Conservation (phyloP, 1,284 basidiomycete species). For the Ganoderma resinaceum region DNA sequence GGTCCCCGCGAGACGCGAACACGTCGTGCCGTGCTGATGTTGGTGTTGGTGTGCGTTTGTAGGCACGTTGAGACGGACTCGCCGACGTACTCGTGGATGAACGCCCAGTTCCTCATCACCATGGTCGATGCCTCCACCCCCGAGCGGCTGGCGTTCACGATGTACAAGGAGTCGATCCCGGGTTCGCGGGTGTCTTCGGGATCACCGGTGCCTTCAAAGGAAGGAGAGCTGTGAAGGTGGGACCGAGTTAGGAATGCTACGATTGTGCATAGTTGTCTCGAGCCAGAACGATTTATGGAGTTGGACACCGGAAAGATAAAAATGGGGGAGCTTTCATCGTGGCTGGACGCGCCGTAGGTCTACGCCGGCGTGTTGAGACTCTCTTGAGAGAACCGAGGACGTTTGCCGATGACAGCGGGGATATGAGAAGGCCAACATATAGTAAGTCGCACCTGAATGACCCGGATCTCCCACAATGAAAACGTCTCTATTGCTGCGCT, state of each 20-base stretch:
- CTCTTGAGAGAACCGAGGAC: not conserved
- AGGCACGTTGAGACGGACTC: constrained; percentile 10
- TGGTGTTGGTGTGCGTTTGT: not conserved
- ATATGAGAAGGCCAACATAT: not conserved
- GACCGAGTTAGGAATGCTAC: not conserved
- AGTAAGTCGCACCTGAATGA: not conserved
- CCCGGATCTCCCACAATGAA: not conserved
- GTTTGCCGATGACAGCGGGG: not conserved
- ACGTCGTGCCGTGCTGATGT: not conserved
- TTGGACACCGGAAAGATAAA: too few species aligned
- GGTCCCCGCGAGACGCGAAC: not conserved
- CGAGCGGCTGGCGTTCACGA: not conserved
- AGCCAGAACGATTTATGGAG: too few species aligned
- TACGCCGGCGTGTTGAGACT: not conserved
- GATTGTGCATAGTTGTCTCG: not conserved
- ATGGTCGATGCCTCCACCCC: not conserved
- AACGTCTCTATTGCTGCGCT: not conserved
- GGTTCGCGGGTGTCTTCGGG: not conserved
- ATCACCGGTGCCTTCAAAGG: not conserved
- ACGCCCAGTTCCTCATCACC: not conserved
- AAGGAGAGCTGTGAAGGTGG: not conserved
- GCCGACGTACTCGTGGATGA: constrained; percentile 5
- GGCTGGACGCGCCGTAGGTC: not conserved
- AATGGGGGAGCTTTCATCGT: not conserved
- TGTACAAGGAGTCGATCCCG: not conserved